A percentile compares a stretch with the other conserved stretches of the same genome.
These are phyloP conservation scores for Verbena officinalis DNA, from an alignment of 257 asterid genomes.

Conservation along the genomic window DNA sequence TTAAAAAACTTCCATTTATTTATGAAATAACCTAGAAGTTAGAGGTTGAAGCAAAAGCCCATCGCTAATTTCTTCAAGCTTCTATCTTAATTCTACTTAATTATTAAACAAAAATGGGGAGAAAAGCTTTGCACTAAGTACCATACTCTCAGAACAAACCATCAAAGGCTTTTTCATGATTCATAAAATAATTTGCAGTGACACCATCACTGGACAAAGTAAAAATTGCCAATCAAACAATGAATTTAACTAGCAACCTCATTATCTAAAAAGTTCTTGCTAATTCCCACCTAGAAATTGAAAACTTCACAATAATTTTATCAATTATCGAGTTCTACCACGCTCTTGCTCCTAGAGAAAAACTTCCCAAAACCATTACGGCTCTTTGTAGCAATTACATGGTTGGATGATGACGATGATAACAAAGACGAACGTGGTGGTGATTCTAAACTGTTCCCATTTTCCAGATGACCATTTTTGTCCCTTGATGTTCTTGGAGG, in stretches of 20 bases:
- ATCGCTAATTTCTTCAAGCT: too few species aligned
- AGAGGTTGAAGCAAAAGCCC: too few species aligned
- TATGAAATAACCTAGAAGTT: too few species aligned
- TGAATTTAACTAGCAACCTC: conserved; percentile 33
- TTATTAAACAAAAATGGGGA: too few species aligned
- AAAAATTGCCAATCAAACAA: conserved; percentile 35
- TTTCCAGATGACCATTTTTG: conserved; percentile 25
- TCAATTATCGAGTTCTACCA: conserved; percentile 39
- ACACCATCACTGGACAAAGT: not conserved
- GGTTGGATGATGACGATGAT: conserved; percentile 38
- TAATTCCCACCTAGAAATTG: not conserved
- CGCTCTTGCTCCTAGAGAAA: conserved; percentile 49
- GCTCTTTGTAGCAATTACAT: conserved; percentile 28
- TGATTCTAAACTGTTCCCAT: conserved; percentile 46
- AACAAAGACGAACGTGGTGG: conserved; percentile 41
- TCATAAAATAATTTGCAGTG: conserved; percentile 21
- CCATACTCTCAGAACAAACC: not conserved
- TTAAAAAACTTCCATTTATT: too few species aligned
- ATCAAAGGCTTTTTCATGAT: conserved; percentile 6
- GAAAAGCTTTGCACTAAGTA: too few species aligned
- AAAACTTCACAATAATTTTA: conserved; percentile 22
- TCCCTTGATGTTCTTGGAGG: conserved; percentile 28
- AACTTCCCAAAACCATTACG: conserved; percentile 54
- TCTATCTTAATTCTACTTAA: too few species aligned
- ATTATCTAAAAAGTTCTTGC: not conserved